Evolutionary conservation across 495 filamentous ascomycete species (phyloP).

Genomic region (Talaromyces thailandensis): DNA sequence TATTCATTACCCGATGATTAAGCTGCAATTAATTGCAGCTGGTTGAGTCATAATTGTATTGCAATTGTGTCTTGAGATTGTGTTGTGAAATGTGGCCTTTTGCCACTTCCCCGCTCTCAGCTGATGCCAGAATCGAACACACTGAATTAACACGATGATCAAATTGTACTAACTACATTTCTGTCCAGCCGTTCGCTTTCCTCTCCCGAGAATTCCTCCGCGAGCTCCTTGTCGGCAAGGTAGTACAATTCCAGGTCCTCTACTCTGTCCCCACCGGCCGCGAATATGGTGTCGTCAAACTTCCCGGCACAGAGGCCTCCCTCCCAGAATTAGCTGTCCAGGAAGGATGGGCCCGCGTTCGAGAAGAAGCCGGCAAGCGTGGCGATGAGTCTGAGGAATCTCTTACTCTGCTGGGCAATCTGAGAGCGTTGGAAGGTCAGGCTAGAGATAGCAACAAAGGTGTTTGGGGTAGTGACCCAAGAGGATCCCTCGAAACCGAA

Average conservation of each 20-base stretch:
- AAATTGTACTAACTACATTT: not conserved
- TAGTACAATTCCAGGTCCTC: slow-evolving; percentile 70
- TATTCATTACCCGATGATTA: not conserved
- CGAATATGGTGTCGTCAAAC: slow-evolving; percentile 73
- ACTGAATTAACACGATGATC: not conserved
- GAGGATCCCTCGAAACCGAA: slow-evolving; percentile 58
- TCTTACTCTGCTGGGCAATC: slow-evolving; percentile 57
- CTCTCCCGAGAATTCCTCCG: slow-evolving; percentile 89
- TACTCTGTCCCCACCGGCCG: slow-evolving; percentile 78
- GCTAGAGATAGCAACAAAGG: slow-evolving; percentile 73
- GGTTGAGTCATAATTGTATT: not conserved
- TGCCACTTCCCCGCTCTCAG: slow-evolving; percentile 1
- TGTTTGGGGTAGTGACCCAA: slow-evolving; percentile 51
- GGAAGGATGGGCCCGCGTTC: slow-evolving; percentile 82
- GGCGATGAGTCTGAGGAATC: slow-evolving; percentile 76
- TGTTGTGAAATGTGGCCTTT: not conserved
- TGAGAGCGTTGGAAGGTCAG: slow-evolving; percentile 69
- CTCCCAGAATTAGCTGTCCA: slow-evolving; percentile 73
- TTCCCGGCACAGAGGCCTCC: slow-evolving; percentile 60
- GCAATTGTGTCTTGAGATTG: not conserved
- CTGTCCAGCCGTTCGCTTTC: slow-evolving; percentile 63
- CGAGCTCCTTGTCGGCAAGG: slow-evolving; percentile 73
- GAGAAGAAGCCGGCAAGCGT: slow-evolving; percentile 79
- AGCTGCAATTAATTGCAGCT: not conserved
- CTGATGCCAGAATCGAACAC: not conserved